Evolutionary conservation across 2,329 filamentous ascomycete genomes (phyloP).

Genomic region (Cercospora janseana): DNA sequence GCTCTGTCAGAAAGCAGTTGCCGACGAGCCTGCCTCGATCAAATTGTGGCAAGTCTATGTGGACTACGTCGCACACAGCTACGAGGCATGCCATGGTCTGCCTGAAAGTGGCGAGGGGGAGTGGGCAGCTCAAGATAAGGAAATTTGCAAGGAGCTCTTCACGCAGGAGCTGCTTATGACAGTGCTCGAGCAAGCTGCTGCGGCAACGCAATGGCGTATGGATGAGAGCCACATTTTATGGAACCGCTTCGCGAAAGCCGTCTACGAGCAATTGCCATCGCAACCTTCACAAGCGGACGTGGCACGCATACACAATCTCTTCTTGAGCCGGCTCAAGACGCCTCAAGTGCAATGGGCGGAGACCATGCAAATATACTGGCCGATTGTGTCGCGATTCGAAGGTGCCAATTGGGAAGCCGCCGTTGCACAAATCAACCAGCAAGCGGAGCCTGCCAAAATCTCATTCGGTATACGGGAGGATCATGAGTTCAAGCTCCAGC

Average conservation of each 20-base stretch:
- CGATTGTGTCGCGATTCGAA: conserved; percentile 66
- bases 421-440: conserved; percentile 66
- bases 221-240: conserved; percentile 75
- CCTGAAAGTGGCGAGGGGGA: conserved; percentile 47
- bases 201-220: conserved; percentile 70
- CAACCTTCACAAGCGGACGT: conserved; percentile 57
- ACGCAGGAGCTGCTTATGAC: conserved; percentile 64
- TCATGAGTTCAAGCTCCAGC: conserved; percentile 65
- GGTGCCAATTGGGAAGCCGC: conserved; percentile 67
- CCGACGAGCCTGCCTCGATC: conserved; percentile 70
- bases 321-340: conserved; percentile 66
- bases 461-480: conserved; percentile 59
- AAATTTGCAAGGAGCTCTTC: conserved; percentile 69
- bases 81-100: conserved; percentile 60
- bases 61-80: conserved; percentile 72
- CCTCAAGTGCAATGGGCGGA: conserved; percentile 74
- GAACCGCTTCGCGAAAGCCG: conserved; percentile 69
- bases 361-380: conserved; percentile 72
- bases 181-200: conserved; percentile 69
- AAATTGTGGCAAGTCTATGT: conserved; percentile 75
- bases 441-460: conserved; percentile 62
- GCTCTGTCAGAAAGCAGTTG: conserved; percentile 66
- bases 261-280: conserved; percentile 65
- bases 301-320: conserved; percentile 66
- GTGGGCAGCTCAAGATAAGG: conserved; percentile 65